Conservation (phyloP, 2,329 filamentous ascomycete species). For the Blastomyces silverae region DNA sequence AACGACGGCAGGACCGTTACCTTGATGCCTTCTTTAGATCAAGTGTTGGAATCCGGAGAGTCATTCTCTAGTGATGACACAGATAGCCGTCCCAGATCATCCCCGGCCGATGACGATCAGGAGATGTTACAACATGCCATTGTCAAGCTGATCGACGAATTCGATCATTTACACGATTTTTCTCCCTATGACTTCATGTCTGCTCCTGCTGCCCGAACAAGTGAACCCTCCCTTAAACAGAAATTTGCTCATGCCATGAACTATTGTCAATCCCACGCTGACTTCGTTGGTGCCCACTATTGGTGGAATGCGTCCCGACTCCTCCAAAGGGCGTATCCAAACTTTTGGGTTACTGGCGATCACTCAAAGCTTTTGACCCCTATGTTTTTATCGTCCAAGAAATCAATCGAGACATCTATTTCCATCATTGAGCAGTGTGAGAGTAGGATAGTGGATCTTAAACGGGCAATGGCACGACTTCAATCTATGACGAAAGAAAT, state of each 20-base stretch:
- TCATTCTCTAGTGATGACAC: slow-evolving; percentile 48
- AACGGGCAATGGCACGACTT: slow-evolving; percentile 71
- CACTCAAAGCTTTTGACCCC: slow-evolving; percentile 64
- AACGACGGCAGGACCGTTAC: slow-evolving; percentile 63
- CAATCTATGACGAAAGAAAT: slow-evolving; percentile 67
- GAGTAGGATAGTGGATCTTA: slow-evolving; percentile 63
- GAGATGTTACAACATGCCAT: slow-evolving; percentile 75
- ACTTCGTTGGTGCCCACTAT: slow-evolving; percentile 75
- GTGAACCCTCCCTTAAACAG: slow-evolving; percentile 29
- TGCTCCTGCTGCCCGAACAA: slow-evolving; percentile 14
- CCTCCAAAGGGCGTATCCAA: slow-evolving; percentile 55
- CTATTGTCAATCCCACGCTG: slow-evolving; percentile 68
- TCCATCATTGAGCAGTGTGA: slow-evolving; percentile 35
- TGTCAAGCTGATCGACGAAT: slow-evolving; percentile 72
- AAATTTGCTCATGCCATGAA: slow-evolving; percentile 60
- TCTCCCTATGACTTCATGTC: slow-evolving; percentile 18
- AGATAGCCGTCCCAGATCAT: slow-evolving; percentile 41
- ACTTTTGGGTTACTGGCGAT: slow-evolving; percentile 50
- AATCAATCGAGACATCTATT: slow-evolving; percentile 30
- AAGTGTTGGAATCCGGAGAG: slow-evolving; percentile 56
- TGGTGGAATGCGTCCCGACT: slow-evolving; percentile 80
- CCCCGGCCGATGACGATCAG: slow-evolving; percentile 62
- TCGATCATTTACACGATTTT: slow-evolving; percentile 61
- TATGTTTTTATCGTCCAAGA: slow-evolving; percentile 56
- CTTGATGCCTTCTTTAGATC: slow-evolving; percentile 57